Conservation (phyloP, 345 rosid species). For the Ailanthus altissimus region DNA sequence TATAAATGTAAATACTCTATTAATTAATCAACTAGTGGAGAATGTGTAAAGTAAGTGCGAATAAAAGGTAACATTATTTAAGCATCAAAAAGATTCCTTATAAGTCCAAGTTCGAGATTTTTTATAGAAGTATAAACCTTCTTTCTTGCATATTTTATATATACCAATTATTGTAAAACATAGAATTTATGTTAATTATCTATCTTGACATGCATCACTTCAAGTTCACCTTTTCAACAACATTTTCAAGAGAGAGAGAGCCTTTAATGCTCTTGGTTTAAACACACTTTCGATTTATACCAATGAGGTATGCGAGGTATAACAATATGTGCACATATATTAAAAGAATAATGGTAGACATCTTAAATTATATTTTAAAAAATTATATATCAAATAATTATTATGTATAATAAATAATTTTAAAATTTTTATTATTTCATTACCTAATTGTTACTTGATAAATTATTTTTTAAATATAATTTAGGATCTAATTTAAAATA, state of each 20-base stretch:
- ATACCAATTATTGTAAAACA: not conserved
- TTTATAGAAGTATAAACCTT: not conserved
- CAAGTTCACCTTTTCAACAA: not conserved
- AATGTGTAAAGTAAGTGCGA: not conserved
- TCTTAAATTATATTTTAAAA: no score
- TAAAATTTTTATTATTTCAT: no score
- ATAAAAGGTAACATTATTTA: not conserved
- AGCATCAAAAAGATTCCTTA: not conserved
- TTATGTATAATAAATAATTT: no score
- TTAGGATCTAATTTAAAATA: no score
- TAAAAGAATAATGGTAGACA: no score
- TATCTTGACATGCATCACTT: not conserved
- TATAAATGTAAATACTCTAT: not conserved
- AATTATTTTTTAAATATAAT: no score
- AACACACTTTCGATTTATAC: no score
- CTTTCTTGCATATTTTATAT: not conserved
- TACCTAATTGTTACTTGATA: no score
- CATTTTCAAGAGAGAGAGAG: not conserved
- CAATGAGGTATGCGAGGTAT: no score
- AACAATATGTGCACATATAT: no score
- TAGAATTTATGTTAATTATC: not conserved
- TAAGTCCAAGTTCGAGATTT: not conserved
- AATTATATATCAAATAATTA: no score
- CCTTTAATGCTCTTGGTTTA: no score
- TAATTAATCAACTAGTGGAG: not conserved